Evolutionary conservation across 2,329 filamentous ascomycete genomes (phyloP).

Genomic region (Aspergillus jensenii): DNA sequence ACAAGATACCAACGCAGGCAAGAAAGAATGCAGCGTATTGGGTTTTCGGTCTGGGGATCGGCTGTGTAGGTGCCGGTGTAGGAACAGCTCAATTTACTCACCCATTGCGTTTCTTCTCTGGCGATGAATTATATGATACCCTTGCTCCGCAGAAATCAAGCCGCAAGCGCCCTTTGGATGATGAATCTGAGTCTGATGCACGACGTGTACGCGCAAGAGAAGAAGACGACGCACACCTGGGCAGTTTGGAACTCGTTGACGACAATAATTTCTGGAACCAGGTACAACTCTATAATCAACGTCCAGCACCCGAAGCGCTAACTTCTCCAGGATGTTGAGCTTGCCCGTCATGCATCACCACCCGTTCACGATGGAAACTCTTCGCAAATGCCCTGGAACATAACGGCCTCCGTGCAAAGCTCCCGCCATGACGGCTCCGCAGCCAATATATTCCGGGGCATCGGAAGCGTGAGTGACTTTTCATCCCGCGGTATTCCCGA

Average conservation of each 20-base stretch:
- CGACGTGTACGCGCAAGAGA: slow-evolving; percentile 41
- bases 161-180: slow-evolving; percentile 31
- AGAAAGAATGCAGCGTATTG: slow-evolving; percentile 65
- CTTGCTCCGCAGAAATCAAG: slow-evolving; percentile 39
- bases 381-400: slow-evolving; percentile 69
- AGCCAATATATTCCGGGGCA: slow-evolving; percentile 28
- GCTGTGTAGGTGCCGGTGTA: slow-evolving; percentile 51
- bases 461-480: slow-evolving; percentile 38
- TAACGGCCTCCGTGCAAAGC: slow-evolving; percentile 55
- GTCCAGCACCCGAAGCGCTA: background rate
- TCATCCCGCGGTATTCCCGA: slow-evolving; percentile 25
- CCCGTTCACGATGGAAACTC: slow-evolving; percentile 68
- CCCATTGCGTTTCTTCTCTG: slow-evolving; percentile 61
- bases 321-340: slow-evolving; percentile 55
- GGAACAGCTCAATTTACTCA: slow-evolving; percentile 42
- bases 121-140: slow-evolving; percentile 52
- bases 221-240: slow-evolving; percentile 35
- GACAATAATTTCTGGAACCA: slow-evolving; percentile 39
- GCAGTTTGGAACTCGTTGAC: slow-evolving; percentile 28
- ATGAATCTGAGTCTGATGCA: slow-evolving; percentile 24
- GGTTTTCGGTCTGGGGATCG: slow-evolving; percentile 59
- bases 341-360: slow-evolving; percentile 67
- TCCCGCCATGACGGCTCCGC: slow-evolving; percentile 48
- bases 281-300: slow-evolving; percentile 16
- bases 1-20: slow-evolving; percentile 47